A percentile compares a stretch with the other conserved stretches of the same genome.
Conservation (phyloP, 2,329 filamentous ascomycete species). For the Botrytis squamosa region DNA sequence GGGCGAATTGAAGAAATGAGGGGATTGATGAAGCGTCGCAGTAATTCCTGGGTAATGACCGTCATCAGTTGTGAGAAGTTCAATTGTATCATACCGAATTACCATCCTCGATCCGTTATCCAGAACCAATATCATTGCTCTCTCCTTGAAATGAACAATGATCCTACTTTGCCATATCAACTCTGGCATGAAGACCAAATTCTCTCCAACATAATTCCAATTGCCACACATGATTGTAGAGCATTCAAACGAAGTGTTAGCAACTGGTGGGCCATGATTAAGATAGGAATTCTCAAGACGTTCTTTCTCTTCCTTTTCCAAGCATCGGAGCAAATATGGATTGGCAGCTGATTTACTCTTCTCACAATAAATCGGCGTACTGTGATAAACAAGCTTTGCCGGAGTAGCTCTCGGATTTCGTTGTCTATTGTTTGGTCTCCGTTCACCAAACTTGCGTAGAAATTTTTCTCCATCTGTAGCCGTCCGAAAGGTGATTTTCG, state of each 20-base stretch:
- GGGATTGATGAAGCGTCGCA: slow-evolving; percentile 52
- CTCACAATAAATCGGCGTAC: slow-evolving; percentile 30
- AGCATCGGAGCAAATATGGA: slow-evolving; percentile 28
- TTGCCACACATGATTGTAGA: slow-evolving; percentile 44
- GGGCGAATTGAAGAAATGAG: slow-evolving; percentile 46
- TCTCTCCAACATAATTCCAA: slow-evolving; percentile 43
- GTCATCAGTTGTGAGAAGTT: slow-evolving; percentile 45
- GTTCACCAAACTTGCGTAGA: slow-evolving; percentile 39
- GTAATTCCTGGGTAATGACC: slow-evolving; percentile 43
- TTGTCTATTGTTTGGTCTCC: slow-evolving; percentile 3
- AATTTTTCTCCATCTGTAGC: slow-evolving; percentile 44
- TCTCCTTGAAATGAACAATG: slow-evolving; percentile 40
- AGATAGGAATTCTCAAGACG: slow-evolving; percentile 1
- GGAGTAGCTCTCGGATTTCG: no score
- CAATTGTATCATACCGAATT: slow-evolving; percentile 36
- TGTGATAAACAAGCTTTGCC: slow-evolving; percentile 26
- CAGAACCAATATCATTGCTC: slow-evolving; percentile 44
- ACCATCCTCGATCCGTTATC: slow-evolving; percentile 48
- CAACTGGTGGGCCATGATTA: slow-evolving; percentile 23
- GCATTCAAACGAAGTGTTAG: slow-evolving; percentile 38
- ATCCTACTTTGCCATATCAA: slow-evolving; percentile 44
- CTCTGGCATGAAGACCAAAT: slow-evolving; percentile 45
- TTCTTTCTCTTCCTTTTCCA: slow-evolving; percentile 31
- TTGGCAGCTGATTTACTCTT: slow-evolving; percentile 31
- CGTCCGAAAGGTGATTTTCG: slow-evolving; percentile 48